Percentiles rank a stretch among this genome's conserved stretches.
These are phyloP conservation scores for Cynara cardunculus DNA, from an alignment of 129 eudicot species.

Conservation along the genomic window DNA sequence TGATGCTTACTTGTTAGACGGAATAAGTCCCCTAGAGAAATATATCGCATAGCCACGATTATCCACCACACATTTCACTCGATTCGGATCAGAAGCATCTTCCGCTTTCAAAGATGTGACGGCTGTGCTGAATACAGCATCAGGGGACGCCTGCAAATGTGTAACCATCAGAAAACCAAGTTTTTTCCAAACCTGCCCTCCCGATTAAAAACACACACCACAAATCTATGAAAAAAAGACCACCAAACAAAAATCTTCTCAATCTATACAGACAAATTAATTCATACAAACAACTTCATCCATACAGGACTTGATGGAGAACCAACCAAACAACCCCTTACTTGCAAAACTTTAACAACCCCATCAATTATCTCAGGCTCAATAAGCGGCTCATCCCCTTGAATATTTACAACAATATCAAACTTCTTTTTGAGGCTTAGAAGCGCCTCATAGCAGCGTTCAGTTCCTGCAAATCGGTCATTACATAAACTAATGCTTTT, in stretches of 20 bases:
- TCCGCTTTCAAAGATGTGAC: constrained; percentile 78
- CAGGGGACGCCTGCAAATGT: constrained; percentile 59
- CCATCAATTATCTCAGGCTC: constrained; percentile 87
- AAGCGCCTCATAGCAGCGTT: constrained; percentile 77
- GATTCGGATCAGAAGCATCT: constrained; percentile 80
- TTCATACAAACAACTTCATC: too few species aligned
- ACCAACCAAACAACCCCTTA: background rate
- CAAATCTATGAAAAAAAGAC: too few species aligned
- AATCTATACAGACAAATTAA: too few species aligned
- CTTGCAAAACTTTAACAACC: constrained; percentile 73
- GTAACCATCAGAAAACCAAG: background rate
- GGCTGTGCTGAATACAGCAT: constrained; percentile 93
- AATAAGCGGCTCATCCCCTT: constrained; percentile 87
- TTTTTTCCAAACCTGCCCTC: too few species aligned
- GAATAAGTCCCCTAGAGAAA: constrained; percentile 81
- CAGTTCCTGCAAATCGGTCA: constrained; percentile 49
- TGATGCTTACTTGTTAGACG: constrained; percentile 64
- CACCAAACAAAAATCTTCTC: too few species aligned
- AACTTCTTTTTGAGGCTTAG: constrained; percentile 47
- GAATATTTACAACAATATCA: constrained; percentile 79
- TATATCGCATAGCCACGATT: constrained; percentile 77
- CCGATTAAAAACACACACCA: too few species aligned
- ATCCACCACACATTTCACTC: constrained; percentile 88
- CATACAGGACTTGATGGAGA: too few species aligned
- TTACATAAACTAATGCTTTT: background rate